These are phyloP conservation scores for Ramaria sp. DNA, from an alignment of 768 basidiomycete species.

Conservation along the genomic window DNA sequence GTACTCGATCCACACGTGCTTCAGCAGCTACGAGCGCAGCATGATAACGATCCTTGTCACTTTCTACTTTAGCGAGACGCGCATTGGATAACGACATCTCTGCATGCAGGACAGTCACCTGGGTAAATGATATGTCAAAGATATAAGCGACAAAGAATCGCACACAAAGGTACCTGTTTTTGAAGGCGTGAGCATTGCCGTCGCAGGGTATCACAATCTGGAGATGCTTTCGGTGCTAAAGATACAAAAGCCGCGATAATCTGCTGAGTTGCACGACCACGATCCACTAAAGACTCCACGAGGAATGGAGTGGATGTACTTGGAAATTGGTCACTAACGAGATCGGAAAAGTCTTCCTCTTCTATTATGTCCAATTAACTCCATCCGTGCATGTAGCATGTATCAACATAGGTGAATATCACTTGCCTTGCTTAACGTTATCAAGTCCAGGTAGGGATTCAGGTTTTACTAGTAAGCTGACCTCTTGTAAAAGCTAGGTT, in stretches of 20 bases:
- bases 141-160: neutral
- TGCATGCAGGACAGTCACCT: slow-evolving; percentile 52
- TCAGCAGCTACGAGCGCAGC: slow-evolving; percentile 45
- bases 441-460: slow-evolving; percentile 37
- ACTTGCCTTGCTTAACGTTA: slow-evolving; percentile 19
- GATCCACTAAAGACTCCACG: slow-evolving; percentile 39
- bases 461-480: slow-evolving; percentile 45
- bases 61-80: slow-evolving; percentile 39
- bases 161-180: slow-evolving; percentile 41
- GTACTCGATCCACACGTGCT: slow-evolving; percentile 49
- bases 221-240: slow-evolving; percentile 25
- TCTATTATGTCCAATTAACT: neutral
- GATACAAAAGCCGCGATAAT: slow-evolving; percentile 50
- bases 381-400: neutral
- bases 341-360: neutral
- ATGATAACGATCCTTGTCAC: slow-evolving; percentile 37
- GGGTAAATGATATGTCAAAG: neutral
- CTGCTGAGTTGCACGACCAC: slow-evolving; percentile 45
- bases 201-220: slow-evolving; percentile 29
- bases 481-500: slow-evolving; percentile 52
- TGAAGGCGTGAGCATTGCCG: slow-evolving; percentile 41
- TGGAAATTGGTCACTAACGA: neutral
- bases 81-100: slow-evolving; percentile 41
- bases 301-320: slow-evolving; percentile 16
- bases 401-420: neutral